A percentile compares a stretch with the other conserved stretches of the same genome.
phyloP scores from a whole-genome alignment of 2,329 filamentous ascomycete genomes.

The Penicillium sp. region DNA sequence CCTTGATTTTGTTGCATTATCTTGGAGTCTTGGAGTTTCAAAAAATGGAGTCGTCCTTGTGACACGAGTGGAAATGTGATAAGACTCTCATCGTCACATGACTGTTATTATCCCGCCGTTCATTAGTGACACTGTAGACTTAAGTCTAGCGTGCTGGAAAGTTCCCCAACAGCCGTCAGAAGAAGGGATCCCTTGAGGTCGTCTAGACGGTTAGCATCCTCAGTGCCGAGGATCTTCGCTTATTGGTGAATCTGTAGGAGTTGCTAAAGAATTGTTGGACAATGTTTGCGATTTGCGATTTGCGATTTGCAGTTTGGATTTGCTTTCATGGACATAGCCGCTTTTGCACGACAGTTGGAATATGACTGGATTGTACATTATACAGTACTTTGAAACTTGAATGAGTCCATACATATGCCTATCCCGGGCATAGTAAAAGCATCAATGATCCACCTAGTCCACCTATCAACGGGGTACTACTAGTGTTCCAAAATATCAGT shows the following conservation, averaged over 20 bases:
- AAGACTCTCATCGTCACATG: background rate
- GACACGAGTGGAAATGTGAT: background rate
- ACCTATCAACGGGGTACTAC: background rate
- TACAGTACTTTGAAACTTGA: slow-evolving; percentile 1
- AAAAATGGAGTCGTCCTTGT: background rate
- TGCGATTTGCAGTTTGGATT: background rate
- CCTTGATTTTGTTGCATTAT: background rate
- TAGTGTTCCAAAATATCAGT: too few relatives aligned
- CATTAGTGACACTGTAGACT: background rate
- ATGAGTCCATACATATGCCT: background rate
- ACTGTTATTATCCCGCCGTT: background rate
- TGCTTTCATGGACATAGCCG: slow-evolving; percentile 5
- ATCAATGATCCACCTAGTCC: background rate
- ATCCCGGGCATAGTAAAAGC: background rate
- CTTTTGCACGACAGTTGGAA: background rate
- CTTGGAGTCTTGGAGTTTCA: slow-evolving; percentile 13
- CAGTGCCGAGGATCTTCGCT: background rate
- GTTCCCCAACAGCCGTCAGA: background rate
- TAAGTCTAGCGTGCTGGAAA: background rate
- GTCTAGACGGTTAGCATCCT: background rate
- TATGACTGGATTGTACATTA: slow-evolving; percentile 14
- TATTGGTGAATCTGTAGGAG: background rate
- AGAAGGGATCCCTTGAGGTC: background rate
- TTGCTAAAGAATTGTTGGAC: background rate
- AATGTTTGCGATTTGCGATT: background rate